A percentile compares a stretch with the other conserved stretches of the same genome.
phyloP scores from a whole-genome alignment of 2,329 filamentous ascomycete species.

The Trichoderma guizhouense region DNA sequence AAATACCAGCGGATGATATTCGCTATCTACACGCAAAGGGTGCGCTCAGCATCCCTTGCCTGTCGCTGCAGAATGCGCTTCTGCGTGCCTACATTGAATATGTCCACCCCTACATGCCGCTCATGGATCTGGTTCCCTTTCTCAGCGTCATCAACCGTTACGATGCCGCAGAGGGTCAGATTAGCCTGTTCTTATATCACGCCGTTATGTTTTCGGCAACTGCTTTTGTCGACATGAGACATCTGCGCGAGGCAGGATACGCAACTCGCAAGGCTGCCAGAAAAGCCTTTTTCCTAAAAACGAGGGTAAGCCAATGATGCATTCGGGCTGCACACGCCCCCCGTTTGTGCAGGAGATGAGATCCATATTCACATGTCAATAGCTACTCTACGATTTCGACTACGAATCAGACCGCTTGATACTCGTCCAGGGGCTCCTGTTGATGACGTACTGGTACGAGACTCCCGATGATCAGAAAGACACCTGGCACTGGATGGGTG shows the following conservation, averaged over 20 bases:
- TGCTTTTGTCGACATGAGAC: slow-evolving; percentile 79
- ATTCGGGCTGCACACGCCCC: neutral
- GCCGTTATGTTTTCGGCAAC: slow-evolving; percentile 92
- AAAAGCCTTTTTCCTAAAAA: slow-evolving; percentile 84
- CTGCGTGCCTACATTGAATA: slow-evolving; percentile 82
- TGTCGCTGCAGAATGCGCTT: slow-evolving; percentile 72
- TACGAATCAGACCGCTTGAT: slow-evolving; percentile 88
- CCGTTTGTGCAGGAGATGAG: neutral
- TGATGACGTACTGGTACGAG: slow-evolving; percentile 98
- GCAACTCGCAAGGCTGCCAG: slow-evolving; percentile 74
- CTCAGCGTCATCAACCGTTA: slow-evolving; percentile 58
- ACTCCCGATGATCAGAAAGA: slow-evolving; percentile 96
- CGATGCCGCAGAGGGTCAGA: slow-evolving; percentile 66
- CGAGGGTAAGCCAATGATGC: slow-evolving; percentile 59
- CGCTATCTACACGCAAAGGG: slow-evolving; percentile 81
- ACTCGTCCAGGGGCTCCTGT: slow-evolving; percentile 79
- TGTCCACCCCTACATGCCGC: slow-evolving; percentile 90
- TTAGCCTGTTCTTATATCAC: slow-evolving; percentile 87
- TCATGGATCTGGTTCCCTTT: slow-evolving; percentile 67
- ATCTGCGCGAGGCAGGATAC: slow-evolving; percentile 75
- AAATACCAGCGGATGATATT: slow-evolving; percentile 77
- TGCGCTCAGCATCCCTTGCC: slow-evolving; percentile 71
- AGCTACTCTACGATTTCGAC: slow-evolving; percentile 91
- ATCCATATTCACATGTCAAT: slow-evolving; percentile 27
- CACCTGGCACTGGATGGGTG: slow-evolving; percentile 98